phyloP scores from a whole-genome alignment of 2,329 filamentous ascomycete genomes.

The Colletotrichum caudatum region DNA sequence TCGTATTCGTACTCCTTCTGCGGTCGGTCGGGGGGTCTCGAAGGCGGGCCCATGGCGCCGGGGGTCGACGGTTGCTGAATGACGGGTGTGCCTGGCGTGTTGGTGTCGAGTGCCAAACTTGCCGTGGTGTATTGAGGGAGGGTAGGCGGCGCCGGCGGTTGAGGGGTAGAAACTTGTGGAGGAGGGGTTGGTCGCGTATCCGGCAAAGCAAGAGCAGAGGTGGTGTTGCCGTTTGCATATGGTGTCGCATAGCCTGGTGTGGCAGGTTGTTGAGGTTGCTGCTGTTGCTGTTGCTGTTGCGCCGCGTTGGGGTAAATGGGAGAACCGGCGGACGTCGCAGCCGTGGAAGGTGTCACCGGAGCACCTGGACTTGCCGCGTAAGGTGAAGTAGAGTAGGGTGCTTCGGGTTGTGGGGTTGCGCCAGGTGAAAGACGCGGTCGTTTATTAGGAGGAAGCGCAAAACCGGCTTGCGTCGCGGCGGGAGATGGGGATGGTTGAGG shows the following conservation, averaged over 20 bases:
- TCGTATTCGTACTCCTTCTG: constrained; percentile 76
- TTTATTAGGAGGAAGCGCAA: constrained; percentile 76
- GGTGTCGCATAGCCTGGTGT: constrained; percentile 51
- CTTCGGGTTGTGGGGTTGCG: constrained; percentile 74
- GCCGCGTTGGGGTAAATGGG: constrained; percentile 48
- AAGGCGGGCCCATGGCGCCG: constrained; percentile 68
- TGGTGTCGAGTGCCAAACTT: constrained; percentile 41
- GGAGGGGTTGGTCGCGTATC: constrained; percentile 42
- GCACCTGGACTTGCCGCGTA: constrained; percentile 61
- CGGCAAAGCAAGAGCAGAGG: constrained; percentile 43
- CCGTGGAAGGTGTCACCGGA: constrained; percentile 55
- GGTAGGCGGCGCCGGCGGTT: constrained; percentile 33
- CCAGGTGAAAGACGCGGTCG: constrained; percentile 78
- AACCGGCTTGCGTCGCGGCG: constrained; percentile 65
- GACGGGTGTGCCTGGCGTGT: constrained; percentile 27
- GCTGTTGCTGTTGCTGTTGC: constrained; percentile 22
- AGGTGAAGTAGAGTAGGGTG: constrained; percentile 68
- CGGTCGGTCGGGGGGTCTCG: constrained; percentile 71
- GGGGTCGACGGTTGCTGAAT: constrained; percentile 46
- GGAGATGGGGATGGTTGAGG: constrained; percentile 73
- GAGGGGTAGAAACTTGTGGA: constrained; percentile 43
- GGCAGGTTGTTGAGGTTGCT: constrained; percentile 45
- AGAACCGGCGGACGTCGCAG: constrained; percentile 52
- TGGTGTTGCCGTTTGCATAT: constrained; percentile 55
- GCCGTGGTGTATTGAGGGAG: constrained; percentile 44